Conservation (phyloP, 805 yeast species). For the Candida yuanshanica region DNA sequence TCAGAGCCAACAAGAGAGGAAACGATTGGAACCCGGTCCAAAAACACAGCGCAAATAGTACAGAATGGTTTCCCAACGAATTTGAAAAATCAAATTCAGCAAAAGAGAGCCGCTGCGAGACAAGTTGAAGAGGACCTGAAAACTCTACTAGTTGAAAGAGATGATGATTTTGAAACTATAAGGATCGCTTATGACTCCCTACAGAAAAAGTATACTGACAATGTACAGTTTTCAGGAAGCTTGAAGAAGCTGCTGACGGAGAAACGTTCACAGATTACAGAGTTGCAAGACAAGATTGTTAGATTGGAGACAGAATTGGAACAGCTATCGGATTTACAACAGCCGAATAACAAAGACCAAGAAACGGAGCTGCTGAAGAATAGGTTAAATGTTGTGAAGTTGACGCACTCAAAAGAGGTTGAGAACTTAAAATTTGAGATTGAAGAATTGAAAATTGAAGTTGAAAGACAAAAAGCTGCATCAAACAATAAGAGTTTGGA, state of each 20-base stretch:
- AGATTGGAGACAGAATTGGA: conserved; percentile 15
- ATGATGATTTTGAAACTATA: conserved; percentile 9
- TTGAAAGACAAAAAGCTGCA: conserved; percentile 1
- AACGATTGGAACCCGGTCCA: conserved; percentile 1
- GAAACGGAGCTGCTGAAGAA: conserved; percentile 19
- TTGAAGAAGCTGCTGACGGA: conserved; percentile 15
- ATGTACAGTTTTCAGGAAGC: conserved; percentile 2
- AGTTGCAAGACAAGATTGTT: conserved; percentile 8
- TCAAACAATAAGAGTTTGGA: conserved; percentile 6
- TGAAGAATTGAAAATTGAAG: conserved; percentile 7
- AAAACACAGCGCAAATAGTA: background rate
- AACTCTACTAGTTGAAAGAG: conserved; percentile 9
- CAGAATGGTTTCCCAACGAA: background rate
- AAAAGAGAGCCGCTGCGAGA: conserved; percentile 10
- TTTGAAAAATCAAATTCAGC: conserved; percentile 3
- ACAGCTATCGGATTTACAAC: conserved; percentile 5
- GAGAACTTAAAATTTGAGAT: conserved; percentile 13
- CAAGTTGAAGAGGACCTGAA: conserved; percentile 15
- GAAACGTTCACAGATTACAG: conserved; percentile 12
- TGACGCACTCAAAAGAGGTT: conserved; percentile 20
- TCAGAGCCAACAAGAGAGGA: conserved; percentile 1
- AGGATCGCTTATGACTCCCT: conserved; percentile 12
- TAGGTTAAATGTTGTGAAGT: conserved; percentile 16
- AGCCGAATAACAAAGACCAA: conserved; percentile 6
- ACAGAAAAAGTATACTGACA: conserved; percentile 14